A percentile compares a stretch with the other conserved stretches of the same genome.
These are phyloP conservation scores for Rauvolfia tetraphylla DNA, from an alignment of 257 asterid species.

Conservation along the genomic window DNA sequence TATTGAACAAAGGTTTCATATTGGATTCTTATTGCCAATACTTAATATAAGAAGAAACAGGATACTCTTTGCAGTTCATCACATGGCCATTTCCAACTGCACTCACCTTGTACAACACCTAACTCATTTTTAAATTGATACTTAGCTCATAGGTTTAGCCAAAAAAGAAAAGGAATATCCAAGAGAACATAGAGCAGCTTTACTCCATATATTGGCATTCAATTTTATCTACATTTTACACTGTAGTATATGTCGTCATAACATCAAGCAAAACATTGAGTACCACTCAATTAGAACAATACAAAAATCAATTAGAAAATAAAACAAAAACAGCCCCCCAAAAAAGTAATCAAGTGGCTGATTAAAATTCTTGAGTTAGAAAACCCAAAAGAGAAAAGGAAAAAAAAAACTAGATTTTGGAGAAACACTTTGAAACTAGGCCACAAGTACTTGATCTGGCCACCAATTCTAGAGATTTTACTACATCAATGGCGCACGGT, in stretches of 20 bases:
- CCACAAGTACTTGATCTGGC: conserved; percentile 43
- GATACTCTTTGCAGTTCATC: too few species aligned
- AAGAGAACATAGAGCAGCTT: not conserved
- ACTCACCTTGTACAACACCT: too few species aligned
- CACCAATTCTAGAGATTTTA: conserved; percentile 43
- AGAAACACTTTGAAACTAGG: conserved; percentile 40
- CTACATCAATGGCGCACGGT: conserved; percentile 46
- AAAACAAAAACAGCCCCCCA: not conserved
- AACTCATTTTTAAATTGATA: too few species aligned
- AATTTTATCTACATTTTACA: conserved; percentile 22
- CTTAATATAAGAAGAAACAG: too few species aligned
- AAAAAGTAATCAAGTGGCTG: conserved; percentile 4
- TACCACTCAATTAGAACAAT: conserved; percentile 18
- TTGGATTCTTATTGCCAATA: too few species aligned
- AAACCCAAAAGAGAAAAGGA: not conserved
- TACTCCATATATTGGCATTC: not conserved
- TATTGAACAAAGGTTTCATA: too few species aligned
- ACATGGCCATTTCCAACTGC: too few species aligned
- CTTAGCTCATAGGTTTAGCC: too few species aligned
- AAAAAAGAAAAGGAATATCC: too few species aligned
- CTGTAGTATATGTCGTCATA: conserved; percentile 29
- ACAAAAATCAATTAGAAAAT: conserved; percentile 1
- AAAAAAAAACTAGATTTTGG: conserved; percentile 23
- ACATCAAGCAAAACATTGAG: conserved; percentile 40
- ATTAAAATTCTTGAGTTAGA: conserved; percentile 17